Percentiles rank a stretch among this genome's conserved stretches.
phyloP scores from a whole-genome alignment of 1,284 basidiomycete species.

The Microbotryum scabiosae region DNA sequence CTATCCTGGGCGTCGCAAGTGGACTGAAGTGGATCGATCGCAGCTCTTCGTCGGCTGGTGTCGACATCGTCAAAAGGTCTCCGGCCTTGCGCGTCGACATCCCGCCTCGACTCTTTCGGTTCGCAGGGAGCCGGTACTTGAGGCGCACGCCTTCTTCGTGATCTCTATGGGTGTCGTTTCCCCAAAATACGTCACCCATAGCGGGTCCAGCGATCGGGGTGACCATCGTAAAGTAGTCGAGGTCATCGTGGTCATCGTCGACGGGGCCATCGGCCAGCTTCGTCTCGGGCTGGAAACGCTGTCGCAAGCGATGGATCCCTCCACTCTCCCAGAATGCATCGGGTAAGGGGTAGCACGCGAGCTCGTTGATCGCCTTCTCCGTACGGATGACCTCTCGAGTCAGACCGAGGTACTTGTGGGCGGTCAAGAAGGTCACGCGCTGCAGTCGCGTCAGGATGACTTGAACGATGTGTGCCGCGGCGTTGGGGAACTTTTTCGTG shows the following conservation, averaged over 20 bases:
- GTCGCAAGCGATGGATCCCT: constrained; percentile 77
- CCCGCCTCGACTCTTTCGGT: constrained; percentile 27
- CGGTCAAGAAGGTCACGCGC: constrained; percentile 86
- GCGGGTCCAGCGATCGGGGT: constrained; percentile 34
- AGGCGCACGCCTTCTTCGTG: constrained; percentile 22
- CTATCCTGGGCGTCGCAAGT: constrained; percentile 22
- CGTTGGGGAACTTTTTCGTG: constrained; percentile 92
- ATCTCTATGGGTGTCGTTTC: constrained; percentile 1
- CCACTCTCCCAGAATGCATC: constrained; percentile 87
- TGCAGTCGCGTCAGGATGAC: constrained; percentile 93
- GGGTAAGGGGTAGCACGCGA: constrained; percentile 90
- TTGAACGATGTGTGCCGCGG: constrained; percentile 94
- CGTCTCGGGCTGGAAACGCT: constrained; percentile 51
- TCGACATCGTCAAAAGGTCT: constrained; percentile 29
- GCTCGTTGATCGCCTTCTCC: constrained; percentile 91
- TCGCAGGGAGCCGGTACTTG: constrained; percentile 25
- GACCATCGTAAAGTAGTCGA: constrained; percentile 38
- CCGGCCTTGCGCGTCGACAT: constrained; percentile 19
- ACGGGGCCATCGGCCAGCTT: constrained; percentile 18
- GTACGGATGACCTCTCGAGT: constrained; percentile 92
- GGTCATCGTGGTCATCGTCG: constrained; percentile 28
- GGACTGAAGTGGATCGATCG: background rate
- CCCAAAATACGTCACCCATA: constrained; percentile 35
- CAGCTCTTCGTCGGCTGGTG: constrained; percentile 11
- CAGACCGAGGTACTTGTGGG: constrained; percentile 90